Percentiles rank a stretch among this genome's conserved stretches.
phyloP scores from a whole-genome alignment of 768 basidiomycete species.

The Pleurotus cornucopiae region DNA sequence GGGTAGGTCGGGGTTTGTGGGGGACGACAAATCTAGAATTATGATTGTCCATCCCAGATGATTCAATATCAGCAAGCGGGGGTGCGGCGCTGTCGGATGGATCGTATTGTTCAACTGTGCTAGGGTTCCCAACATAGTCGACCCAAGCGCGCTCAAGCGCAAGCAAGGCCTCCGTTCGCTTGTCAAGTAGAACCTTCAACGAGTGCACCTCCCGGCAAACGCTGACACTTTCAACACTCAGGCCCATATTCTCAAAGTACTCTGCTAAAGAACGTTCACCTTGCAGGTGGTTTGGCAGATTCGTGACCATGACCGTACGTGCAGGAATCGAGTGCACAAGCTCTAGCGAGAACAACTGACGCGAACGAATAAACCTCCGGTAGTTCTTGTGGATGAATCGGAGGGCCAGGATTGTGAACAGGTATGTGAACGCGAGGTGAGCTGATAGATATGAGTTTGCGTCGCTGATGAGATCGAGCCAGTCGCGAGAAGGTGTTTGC shows the following conservation, averaged over 20 bases:
- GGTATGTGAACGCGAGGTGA: conserved; percentile 90
- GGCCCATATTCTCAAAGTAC: conserved; percentile 87
- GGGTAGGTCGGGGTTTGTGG: conserved; percentile 70
- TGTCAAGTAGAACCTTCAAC: conserved; percentile 69
- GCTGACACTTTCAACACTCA: conserved; percentile 89
- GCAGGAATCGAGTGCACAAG: conserved; percentile 93
- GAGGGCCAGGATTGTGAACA: conserved; percentile 85
- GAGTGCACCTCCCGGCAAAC: conserved; percentile 80
- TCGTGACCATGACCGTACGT: conserved; percentile 85
- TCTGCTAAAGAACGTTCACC: conserved; percentile 84
- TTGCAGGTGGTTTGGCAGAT: conserved; percentile 79
- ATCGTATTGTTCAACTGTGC: conserved; percentile 77
- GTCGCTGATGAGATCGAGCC: conserved; percentile 88
- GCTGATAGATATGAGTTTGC: conserved; percentile 85
- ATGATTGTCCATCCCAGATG: conserved; percentile 49
- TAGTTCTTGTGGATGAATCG: conserved; percentile 89
- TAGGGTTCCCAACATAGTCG: conserved; percentile 91
- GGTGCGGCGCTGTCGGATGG: conserved; percentile 52
- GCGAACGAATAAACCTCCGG: conserved; percentile 79
- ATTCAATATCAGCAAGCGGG: conserved; percentile 45
- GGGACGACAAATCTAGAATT: conserved; percentile 63
- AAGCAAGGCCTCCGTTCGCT: conserved; percentile 75
- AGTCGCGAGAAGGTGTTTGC: conserved; percentile 42
- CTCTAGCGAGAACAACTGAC: conserved; percentile 92
- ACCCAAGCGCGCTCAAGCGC: conserved; percentile 84